Evolutionary conservation across 345 rosid species (phyloP), one percentile per base, ranked within the genome.

Genomic region (Boechera divaricarpa): DNA sequence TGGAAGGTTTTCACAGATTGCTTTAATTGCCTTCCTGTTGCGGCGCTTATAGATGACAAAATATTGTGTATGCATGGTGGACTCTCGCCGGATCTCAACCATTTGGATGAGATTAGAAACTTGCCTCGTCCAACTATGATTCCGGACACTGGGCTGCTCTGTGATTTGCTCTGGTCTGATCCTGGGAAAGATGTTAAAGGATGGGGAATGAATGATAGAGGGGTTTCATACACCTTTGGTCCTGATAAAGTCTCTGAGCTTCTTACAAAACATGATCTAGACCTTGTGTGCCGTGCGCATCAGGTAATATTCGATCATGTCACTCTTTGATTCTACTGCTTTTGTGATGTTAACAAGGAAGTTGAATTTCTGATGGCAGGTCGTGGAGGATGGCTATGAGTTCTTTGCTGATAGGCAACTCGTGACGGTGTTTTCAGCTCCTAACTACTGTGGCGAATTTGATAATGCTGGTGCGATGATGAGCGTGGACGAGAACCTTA

Each of bases 401-500:
- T 94, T 94, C 86, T 94, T 94, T 82, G 98, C 98, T 11, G 90
- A 90, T 24, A 87, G 97, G 72, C 95, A 90, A 62, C 98, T 92
- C 35, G 98, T 94, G 56, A 94, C 98, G 9, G 89, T 92, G 75
- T 92, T 94, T 78, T 92, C 98, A 36, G 98, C 98, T 55, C 98
- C 98, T 10, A 92, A 92, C 82, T 91, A 94, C 79, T 92, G 98
- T 75, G 98, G 98, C 24, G 98, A 94, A 79, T 94, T 92, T 83
- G 97, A 94, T 78, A 94, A 94, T 86, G 98, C 98, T 18, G 98
- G 98, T 72, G 97, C 98, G 2, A 84, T 92, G 97, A 94, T 94
- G 98, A 89, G 87, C 52, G 94, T 94, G 51, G 93, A 94, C 59
- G 93, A 88, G 67, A 85, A 87, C 82, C 80, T 92, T 77, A 87